Base-by-base conservation (phyloP, 495 filamentous ascomycete species). In the Penicillium egyptiacum region DNA sequence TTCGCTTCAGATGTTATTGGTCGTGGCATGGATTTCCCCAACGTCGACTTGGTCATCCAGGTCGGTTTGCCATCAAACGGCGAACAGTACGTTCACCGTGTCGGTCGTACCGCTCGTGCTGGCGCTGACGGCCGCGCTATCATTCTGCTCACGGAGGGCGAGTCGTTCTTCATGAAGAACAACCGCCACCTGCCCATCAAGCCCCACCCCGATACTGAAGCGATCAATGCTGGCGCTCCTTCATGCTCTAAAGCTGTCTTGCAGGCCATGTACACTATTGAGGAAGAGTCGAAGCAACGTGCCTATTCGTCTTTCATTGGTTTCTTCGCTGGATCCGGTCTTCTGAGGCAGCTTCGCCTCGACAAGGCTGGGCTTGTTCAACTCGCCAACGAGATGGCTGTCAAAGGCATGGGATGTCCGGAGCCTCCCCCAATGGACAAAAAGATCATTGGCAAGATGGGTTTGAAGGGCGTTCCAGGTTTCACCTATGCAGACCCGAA, bases 11-110 rank as follows among this genome's bases (percentile, higher is more conserved):
- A 89, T 66, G 86, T 90, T 23, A 81, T 90, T 44, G 87, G 86
- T 17, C 81, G 87, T 50, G 87, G 87, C 28, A 93, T 97, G 91
- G 93, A 97, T 70, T 97, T 97, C 76, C 92, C 93, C 52, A 86
- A 91, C 60, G 93, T 97, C 50, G 87, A 91, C 43, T 84, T 96
- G 60, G 92, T 97, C 59, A 84, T 97, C 65, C 92, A 97, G 67
- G 70, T 93, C 51, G 89, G 90, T 46, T 63, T 87, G 14, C 91
- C 92, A 4, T 72, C 80, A 7, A 81, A 81, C 59, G 75, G 84
- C 16, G 93, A 96, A 55, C 81, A 87, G 53, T 97, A 97, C 70
- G 89, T 96, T 59, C 92, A 97, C 70, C 85, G 93, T 53, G 78
- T 97, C 55, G 92, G 92, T 23, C 89, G 71, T 60, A 87, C 84